Conservation (phyloP, 108 stramenopile genomes). For the Stephanodiscus triporus region DNA sequence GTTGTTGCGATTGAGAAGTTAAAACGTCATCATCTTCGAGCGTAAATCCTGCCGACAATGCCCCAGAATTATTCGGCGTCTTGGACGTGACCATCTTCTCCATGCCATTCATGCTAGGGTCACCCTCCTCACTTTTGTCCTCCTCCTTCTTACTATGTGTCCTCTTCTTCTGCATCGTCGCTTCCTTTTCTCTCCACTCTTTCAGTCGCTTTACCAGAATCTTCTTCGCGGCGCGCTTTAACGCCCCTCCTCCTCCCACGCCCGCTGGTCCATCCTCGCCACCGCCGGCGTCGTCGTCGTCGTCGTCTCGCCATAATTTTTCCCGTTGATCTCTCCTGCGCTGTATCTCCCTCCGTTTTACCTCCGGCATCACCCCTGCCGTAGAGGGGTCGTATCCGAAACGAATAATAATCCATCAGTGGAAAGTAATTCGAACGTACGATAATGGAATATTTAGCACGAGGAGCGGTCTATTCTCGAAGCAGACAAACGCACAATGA, state of each 20-base stretch:
- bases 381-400: too few relatives aligned
- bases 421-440: neutral
- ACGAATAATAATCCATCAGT: too few relatives aligned
- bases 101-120: conserved; percentile 12
- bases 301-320: conserved; percentile 48
- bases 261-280: neutral
- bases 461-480: neutral
- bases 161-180: conserved; percentile 18
- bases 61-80: conserved; percentile 13
- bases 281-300: conserved; percentile 34
- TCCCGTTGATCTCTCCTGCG: conserved; percentile 70
- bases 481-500: too few relatives aligned
- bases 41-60: conserved; percentile 75
- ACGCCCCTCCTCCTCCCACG: conserved; percentile 30
- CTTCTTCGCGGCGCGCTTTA: conserved; percentile 75
- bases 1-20: conserved; percentile 8
- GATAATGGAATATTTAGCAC: neutral
- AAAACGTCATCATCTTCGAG: conserved; percentile 29
- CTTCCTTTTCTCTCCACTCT: conserved; percentile 40
- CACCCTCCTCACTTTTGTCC: conserved; percentile 6
- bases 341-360: conserved; percentile 85
- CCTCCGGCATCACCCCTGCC: conserved; percentile 72
- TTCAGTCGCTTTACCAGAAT: conserved; percentile 70
- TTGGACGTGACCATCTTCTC: neutral
- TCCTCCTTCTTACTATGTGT: neutral